Percentiles rank a stretch among this genome's conserved stretches.
Conservation (phyloP, 2,329 filamentous ascomycete species). For the Pseudocercospora pini-densiflorae region DNA sequence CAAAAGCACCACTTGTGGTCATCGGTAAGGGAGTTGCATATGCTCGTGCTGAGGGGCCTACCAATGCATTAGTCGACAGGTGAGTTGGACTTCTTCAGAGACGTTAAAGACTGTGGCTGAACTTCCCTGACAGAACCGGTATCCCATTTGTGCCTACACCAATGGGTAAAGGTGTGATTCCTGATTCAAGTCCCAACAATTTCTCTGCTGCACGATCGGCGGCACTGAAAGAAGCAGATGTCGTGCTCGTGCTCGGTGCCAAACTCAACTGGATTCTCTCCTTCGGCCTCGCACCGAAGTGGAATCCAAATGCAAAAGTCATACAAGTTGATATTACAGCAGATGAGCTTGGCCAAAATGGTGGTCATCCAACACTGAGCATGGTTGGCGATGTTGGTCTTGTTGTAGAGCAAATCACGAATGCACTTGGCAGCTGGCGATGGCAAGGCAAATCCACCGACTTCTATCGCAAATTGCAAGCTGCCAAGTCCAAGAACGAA, state of each 20-base stretch:
- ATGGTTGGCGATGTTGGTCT: conserved; percentile 58
- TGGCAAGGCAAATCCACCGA: conserved; percentile 44
- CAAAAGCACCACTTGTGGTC: conserved; percentile 57
- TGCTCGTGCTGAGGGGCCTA: conserved; percentile 53
- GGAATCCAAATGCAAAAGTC: conserved; percentile 55
- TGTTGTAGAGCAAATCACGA: conserved; percentile 53
- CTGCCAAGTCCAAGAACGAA: conserved; percentile 53
- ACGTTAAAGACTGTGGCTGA: too few species aligned
- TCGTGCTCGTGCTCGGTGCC: conserved; percentile 60
- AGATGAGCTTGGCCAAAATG: conserved; percentile 60
- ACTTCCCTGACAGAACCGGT: conserved; percentile 40
- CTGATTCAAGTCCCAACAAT: conserved; percentile 59
- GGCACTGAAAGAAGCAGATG: conserved; percentile 59
- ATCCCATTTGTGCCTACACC: conserved; percentile 63
- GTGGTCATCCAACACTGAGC: conserved; percentile 52
- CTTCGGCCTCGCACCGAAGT: conserved; percentile 60
- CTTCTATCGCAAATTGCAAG: conserved; percentile 42
- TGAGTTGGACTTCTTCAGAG: conserved; percentile 17
- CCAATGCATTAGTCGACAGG: conserved; percentile 52
- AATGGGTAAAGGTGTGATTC: conserved; percentile 63
- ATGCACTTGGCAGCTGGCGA: conserved; percentile 50
- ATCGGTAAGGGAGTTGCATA: conserved; percentile 63
- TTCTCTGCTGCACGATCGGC: conserved; percentile 58
- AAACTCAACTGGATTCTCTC: conserved; percentile 64
- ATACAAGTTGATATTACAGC: conserved; percentile 61